Evolutionary conservation across 148 eudicot genomes (phyloP).

Genomic region (Talinum fruticosum): DNA sequence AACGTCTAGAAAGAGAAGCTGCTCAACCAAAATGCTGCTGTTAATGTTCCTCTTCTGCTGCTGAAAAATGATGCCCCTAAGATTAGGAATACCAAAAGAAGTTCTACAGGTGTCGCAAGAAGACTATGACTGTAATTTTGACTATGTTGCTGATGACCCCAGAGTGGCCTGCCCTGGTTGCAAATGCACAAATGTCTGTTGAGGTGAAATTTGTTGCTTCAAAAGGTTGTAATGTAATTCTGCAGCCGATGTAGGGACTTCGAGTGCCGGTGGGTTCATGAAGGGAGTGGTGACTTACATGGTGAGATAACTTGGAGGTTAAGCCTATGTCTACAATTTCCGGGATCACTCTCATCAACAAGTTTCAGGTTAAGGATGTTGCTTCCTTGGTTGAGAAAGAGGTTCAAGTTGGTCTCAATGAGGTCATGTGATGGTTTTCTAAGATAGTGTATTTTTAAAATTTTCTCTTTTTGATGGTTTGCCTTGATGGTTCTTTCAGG

Average conservation of each 20-base stretch:
- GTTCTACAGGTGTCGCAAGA: no score
- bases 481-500: not conserved
- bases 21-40: not conserved
- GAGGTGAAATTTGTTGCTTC: not conserved
- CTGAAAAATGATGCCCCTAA: not conserved
- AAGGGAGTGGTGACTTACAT: constrained; percentile 3
- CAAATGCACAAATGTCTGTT: not conserved
- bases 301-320: constrained; percentile 10
- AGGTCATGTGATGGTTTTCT: not conserved
- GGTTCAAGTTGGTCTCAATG: not conserved
- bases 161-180: not conserved
- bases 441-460: no score
- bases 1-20: not conserved
- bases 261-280: not conserved
- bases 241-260: not conserved
- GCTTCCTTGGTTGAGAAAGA: not conserved
- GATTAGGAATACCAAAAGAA: no score
- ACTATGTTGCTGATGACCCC: no score
- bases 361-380: not conserved
- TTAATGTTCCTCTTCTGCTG: not conserved
- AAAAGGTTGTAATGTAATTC: not conserved
- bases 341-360: not conserved
- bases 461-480: no score
- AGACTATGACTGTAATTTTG: no score
- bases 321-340: not conserved